These are phyloP conservation scores for Leccinum pachyderme DNA, from an alignment of 1,284 basidiomycete genomes.

Conservation along the genomic window DNA sequence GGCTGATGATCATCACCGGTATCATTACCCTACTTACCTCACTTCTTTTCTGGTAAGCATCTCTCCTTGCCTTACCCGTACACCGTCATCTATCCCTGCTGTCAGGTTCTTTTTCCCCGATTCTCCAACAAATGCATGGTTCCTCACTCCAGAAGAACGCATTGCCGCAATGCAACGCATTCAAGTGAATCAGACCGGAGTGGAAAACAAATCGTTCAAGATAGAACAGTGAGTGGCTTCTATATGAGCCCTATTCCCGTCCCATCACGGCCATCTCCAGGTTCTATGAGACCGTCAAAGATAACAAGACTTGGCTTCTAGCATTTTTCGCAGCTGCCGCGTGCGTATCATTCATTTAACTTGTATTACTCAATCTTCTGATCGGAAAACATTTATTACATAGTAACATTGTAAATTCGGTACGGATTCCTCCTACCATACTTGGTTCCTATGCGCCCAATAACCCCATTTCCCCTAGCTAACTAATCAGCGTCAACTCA, in stretches of 20 bases:
- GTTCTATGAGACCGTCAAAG: conserved; percentile 66
- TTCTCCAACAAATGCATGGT: conserved; percentile 69
- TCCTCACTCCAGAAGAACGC: conserved; percentile 67
- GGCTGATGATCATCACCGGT: conserved; percentile 63
- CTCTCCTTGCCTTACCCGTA: conserved; percentile 3
- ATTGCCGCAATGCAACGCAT: conserved; percentile 65
- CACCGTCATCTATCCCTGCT: background rate
- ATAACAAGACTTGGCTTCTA: conserved; percentile 76
- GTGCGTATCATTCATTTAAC: conserved; percentile 33
- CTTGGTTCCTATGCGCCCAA: background rate
- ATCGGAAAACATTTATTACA: conserved; percentile 3
- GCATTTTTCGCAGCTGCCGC: conserved; percentile 58
- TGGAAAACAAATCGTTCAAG: conserved; percentile 81
- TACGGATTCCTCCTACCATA: conserved; percentile 25
- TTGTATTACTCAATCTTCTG: conserved; percentile 7
- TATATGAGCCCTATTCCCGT: conserved; percentile 5
- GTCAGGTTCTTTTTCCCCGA: conserved; percentile 71
- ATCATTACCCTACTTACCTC: conserved; percentile 59
- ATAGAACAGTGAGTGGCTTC: conserved; percentile 56
- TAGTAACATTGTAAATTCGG: conserved; percentile 56
- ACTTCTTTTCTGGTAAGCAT: conserved; percentile 50
- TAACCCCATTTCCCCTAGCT: conserved; percentile 40
- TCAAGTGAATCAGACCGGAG: conserved; percentile 65
- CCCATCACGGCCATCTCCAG: conserved; percentile 36
- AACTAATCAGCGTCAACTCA: conserved; percentile 74